A percentile compares a stretch with the other conserved stretches of the same genome.
Conservation (phyloP, 176 grass and related monocot species). For the Zizania latifolia region DNA sequence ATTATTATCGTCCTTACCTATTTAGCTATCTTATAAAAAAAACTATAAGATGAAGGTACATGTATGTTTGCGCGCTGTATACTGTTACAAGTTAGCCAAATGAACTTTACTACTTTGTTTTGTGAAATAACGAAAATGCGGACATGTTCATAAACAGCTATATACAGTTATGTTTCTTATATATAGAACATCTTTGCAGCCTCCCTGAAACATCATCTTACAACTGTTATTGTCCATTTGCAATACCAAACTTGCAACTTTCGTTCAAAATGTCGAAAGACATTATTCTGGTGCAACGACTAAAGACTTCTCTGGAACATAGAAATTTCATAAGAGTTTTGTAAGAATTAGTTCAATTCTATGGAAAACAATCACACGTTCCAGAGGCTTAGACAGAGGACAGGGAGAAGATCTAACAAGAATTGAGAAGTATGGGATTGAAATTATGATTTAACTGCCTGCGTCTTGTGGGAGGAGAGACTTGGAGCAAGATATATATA, state of each 20-base stretch:
- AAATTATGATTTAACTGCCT: background rate
- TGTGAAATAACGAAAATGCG: background rate
- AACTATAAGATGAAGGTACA: slow-evolving; percentile 9
- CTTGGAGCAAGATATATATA: background rate
- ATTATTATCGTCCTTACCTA: background rate
- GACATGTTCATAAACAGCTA: background rate
- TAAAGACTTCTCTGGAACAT: background rate
- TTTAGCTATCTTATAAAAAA: slow-evolving; percentile 1
- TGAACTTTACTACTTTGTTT: background rate
- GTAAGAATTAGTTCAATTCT: no score
- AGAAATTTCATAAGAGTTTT: no score
- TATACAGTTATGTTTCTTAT: background rate
- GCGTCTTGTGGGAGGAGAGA: background rate
- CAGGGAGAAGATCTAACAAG: no score
- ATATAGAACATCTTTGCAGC: no score
- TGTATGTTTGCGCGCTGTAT: background rate
- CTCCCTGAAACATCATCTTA: background rate
- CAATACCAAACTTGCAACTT: background rate
- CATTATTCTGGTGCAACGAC: background rate
- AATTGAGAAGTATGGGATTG: background rate
- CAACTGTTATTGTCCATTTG: background rate
- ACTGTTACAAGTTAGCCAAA: background rate
- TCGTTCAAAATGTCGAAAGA: background rate
- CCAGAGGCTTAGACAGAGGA: no score
- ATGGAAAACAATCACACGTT: no score